Evolutionary conservation across 225 moss, liverwort and hornwort genomes (phyloP).

Genomic region (Rhytidiadelphus loreus): DNA sequence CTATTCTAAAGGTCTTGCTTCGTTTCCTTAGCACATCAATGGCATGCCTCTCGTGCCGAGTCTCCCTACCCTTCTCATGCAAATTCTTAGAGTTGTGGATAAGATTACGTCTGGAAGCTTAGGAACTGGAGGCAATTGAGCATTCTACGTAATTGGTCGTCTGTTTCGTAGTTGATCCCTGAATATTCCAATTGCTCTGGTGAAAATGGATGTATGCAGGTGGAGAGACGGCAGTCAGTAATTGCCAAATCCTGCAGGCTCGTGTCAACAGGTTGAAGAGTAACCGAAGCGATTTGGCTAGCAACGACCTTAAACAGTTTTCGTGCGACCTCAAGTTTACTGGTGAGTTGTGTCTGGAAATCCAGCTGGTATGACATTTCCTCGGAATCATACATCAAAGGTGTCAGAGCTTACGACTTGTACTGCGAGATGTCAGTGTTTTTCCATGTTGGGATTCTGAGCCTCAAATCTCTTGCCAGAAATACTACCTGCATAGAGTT

Average conservation of each 20-base stretch:
- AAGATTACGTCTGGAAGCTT: background rate
- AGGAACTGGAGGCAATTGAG: background rate
- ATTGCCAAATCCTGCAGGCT: constrained; percentile 84
- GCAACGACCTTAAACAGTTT: constrained; percentile 45
- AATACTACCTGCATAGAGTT: background rate
- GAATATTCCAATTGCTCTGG: background rate
- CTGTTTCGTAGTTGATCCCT: no score
- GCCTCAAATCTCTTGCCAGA: background rate
- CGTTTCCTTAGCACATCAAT: constrained; percentile 1
- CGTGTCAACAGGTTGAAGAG: constrained; percentile 82
- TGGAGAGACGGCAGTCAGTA: constrained; percentile 60
- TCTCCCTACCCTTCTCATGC: background rate
- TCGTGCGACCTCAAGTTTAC: constrained; percentile 84
- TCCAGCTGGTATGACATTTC: background rate
- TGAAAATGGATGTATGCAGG: constrained; percentile 19
- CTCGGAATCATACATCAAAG: background rate
- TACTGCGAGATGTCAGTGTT: background rate
- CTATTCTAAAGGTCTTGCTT: constrained; percentile 74
- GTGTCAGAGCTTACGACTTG: background rate
- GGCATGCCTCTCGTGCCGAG: background rate
- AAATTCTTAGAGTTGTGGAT: background rate
- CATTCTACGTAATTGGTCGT: background rate
- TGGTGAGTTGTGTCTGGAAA: constrained; percentile 15
- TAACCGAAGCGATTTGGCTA: constrained; percentile 52
- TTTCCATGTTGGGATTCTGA: background rate